These are phyloP conservation scores for Backusella liffmaniae DNA, from an alignment of 192 early-diverging fungal species.

Conservation along the genomic window DNA sequence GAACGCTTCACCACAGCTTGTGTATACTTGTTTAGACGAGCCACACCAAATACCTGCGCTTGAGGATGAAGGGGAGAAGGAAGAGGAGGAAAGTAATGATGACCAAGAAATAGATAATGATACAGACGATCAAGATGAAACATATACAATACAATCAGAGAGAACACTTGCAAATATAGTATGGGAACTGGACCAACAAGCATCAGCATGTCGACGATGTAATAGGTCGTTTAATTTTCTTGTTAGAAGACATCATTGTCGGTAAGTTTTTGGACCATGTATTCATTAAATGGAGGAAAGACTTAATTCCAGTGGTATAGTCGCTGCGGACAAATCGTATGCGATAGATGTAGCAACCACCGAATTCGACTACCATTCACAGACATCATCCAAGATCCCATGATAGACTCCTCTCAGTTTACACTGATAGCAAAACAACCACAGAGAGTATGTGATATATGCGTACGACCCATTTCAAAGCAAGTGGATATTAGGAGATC, in stretches of 20 bases:
- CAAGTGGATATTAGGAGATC: slow-evolving; percentile 7
- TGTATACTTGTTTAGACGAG: not conserved
- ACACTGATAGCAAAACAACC: slow-evolving; percentile 19
- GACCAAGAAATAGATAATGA: not conserved
- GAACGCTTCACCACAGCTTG: slow-evolving; percentile 10
- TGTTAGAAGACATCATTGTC: slow-evolving; percentile 84
- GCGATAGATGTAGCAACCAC: slow-evolving; percentile 71
- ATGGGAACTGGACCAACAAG: slow-evolving; percentile 82
- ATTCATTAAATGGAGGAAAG: not conserved
- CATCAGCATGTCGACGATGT: slow-evolving; percentile 67
- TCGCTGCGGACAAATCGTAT: slow-evolving; percentile 84
- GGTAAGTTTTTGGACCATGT: not conserved
- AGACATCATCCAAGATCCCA: slow-evolving; percentile 45
- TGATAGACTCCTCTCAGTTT: slow-evolving; percentile 15
- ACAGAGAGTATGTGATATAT: slow-evolving; percentile 24
- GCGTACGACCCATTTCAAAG: slow-evolving; percentile 18
- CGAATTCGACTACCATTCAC: slow-evolving; percentile 51
- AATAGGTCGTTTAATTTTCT: slow-evolving; percentile 70
- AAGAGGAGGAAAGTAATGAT: not conserved
- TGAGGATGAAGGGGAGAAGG: not conserved
- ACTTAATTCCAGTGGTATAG: slow-evolving; percentile 29
- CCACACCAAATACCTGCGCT: not conserved
- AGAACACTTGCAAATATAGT: slow-evolving; percentile 6
- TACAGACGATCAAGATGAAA: slow-evolving; percentile 2
- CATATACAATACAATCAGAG: slow-evolving; percentile 5